phyloP scores from a whole-genome alignment of 768 basidiomycete genomes.

The Mycena epipterygia region DNA sequence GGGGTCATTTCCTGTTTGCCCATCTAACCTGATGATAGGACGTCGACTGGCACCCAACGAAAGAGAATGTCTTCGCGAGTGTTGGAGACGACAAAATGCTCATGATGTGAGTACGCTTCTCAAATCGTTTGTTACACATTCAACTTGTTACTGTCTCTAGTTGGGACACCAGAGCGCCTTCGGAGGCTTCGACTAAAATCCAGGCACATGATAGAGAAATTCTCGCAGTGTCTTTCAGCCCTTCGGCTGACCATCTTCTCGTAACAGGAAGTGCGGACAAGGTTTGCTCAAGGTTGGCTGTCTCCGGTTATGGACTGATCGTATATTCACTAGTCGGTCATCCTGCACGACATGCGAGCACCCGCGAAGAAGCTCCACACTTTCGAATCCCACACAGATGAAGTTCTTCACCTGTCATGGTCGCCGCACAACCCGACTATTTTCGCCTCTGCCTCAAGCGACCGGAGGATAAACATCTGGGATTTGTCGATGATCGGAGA shows the following conservation, averaged over 20 bases:
- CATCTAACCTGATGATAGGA: conserved; percentile 67
- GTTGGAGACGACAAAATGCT: conserved; percentile 97
- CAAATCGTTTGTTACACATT: conserved; percentile 5
- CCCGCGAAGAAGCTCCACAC: conserved; percentile 85
- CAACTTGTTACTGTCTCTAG: conserved; percentile 55
- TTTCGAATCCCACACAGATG: conserved; percentile 94
- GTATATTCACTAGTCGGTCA: conserved; percentile 73
- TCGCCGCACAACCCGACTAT: conserved; percentile 93
- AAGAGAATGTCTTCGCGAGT: conserved; percentile 91
- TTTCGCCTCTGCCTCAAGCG: conserved; percentile 95
- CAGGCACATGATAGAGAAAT: conserved; percentile 95
- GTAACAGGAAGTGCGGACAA: conserved; percentile 96
- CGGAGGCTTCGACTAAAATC: conserved; percentile 76
- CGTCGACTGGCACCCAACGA: conserved; percentile 93
- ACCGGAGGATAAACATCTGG: conserved; percentile 96
- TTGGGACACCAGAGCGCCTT: conserved; percentile 90
- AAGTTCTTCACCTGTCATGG: conserved; percentile 95
- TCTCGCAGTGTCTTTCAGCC: conserved; percentile 91
- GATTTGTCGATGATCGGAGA: conserved; percentile 92
- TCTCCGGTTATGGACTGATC: background rate
- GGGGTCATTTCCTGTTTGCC: background rate
- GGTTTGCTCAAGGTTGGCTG: conserved; percentile 54
- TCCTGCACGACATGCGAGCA: conserved; percentile 87
- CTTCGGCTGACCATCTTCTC: conserved; percentile 81
- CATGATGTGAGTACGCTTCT: conserved; percentile 78